Evolutionary conservation across 1,284 basidiomycete species (phyloP).

Genomic region (Coniophora puteana): DNA sequence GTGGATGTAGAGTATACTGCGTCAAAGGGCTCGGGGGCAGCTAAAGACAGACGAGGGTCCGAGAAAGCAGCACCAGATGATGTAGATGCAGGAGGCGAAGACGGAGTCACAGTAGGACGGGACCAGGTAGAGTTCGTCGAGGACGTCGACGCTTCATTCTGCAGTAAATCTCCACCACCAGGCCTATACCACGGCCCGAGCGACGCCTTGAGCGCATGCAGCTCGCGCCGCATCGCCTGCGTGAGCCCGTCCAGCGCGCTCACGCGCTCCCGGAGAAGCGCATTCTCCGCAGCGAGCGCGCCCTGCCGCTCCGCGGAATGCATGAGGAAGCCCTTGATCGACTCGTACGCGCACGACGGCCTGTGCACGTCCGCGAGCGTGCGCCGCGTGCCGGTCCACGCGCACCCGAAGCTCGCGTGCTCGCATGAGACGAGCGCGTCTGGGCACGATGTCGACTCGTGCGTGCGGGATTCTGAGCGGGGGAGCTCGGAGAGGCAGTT

Average conservation of each 20-base stretch:
- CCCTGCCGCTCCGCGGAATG: conserved; percentile 42
- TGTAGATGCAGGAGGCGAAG: conserved; percentile 8
- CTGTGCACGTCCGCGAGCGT: conserved; percentile 41
- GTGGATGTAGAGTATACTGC: no score
- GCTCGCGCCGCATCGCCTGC: conserved; percentile 45
- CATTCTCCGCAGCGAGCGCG: conserved; percentile 55
- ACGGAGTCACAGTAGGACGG: no score
- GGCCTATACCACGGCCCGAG: conserved; percentile 65
- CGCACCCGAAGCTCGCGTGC: conserved; percentile 52
- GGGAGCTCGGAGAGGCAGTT: conserved; percentile 35
- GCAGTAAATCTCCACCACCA: no score
- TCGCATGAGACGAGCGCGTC: conserved; percentile 40
- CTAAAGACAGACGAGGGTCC: conserved; percentile 15
- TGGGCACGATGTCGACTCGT: conserved; percentile 36
- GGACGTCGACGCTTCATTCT: no score
- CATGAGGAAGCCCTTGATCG: conserved; percentile 56
- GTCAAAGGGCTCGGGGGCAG: conserved; percentile 13
- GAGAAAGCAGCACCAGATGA: no score
- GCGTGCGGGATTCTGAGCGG: conserved; percentile 30
- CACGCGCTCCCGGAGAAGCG: conserved; percentile 49
- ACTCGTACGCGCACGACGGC: conserved; percentile 54
- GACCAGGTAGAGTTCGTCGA: no score
- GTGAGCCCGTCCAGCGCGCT: conserved; percentile 51
- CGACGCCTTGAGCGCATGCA: conserved; percentile 42
- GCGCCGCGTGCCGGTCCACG: conserved; percentile 45